Evolutionary conservation across 2,329 filamentous ascomycete genomes (phyloP).

Genomic region (Trichoderma hamatum): DNA sequence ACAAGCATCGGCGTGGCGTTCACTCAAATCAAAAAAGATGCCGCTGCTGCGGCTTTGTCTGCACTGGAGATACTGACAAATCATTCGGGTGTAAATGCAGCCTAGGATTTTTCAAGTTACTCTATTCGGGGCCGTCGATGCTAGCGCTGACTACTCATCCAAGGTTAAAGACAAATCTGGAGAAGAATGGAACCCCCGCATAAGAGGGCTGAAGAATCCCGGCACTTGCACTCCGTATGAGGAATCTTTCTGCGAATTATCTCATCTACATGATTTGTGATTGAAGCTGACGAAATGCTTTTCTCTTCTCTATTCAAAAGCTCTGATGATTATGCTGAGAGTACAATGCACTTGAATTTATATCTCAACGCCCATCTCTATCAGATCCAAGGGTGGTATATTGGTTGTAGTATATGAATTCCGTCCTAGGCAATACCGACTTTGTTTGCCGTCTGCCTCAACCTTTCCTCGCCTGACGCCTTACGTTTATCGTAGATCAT

Average conservation of each 20-base stretch:
- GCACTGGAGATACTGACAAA: constrained; percentile 11
- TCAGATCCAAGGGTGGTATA: neutral
- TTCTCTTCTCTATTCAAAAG: neutral
- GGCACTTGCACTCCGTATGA: neutral
- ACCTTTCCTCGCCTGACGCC: constrained; percentile 12
- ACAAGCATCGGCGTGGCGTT: neutral
- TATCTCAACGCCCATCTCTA: neutral
- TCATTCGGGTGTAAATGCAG: constrained; percentile 11
- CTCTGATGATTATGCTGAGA: neutral
- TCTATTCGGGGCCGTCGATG: constrained; percentile 1
- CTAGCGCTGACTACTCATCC: constrained; percentile 16
- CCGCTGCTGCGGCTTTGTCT: neutral
- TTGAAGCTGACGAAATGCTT: neutral
- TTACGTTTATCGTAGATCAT: constrained; percentile 23
- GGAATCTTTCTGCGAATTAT: neutral
- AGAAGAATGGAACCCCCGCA: neutral
- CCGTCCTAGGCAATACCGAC: neutral
- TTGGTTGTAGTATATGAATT: constrained; percentile 15
- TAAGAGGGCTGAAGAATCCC: neutral
- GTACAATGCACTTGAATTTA: neutral
- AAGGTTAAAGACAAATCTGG: neutral
- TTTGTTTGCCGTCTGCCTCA: neutral
- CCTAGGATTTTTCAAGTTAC: neutral
- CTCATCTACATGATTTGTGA: too few relatives aligned
- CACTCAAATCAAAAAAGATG: neutral